phyloP scores from a whole-genome alignment of 495 filamentous ascomycete genomes.

The Aspergillus ostianus region DNA sequence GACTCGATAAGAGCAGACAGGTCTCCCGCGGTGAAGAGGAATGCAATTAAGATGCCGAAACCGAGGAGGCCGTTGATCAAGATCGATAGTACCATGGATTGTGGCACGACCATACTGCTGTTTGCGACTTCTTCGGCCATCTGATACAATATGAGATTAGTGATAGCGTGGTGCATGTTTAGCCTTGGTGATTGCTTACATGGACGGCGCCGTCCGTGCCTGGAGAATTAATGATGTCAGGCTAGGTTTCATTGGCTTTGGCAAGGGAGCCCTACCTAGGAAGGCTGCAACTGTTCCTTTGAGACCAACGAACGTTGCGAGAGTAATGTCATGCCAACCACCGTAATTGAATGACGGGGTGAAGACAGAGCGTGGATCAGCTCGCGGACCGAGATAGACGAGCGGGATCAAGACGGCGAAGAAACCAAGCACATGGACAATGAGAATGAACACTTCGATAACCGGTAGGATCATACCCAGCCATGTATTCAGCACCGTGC shows the following conservation, averaged over 20 bases:
- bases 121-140: conserved; percentile 45
- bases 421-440: conserved; percentile 46
- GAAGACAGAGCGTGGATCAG: conserved; percentile 41
- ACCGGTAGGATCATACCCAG: conserved; percentile 38
- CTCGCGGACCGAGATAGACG: conserved; percentile 34
- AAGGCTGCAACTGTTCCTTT: conserved; percentile 13
- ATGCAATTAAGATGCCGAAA: conserved; percentile 37
- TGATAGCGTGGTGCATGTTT: neutral
- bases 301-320: conserved; percentile 36
- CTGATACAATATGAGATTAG: conserved; percentile 14
- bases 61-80: conserved; percentile 42
- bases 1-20: conserved; percentile 15
- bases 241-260: neutral
- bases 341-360: conserved; percentile 29
- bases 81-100: conserved; percentile 32
- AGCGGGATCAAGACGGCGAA: conserved; percentile 44
- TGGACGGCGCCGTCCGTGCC: conserved; percentile 51
- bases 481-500: conserved; percentile 34
- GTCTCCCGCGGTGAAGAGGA: conserved; percentile 40
- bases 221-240: neutral
- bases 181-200: neutral
- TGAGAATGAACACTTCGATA: conserved; percentile 42
- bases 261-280: neutral
- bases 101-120: conserved; percentile 31
- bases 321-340: conserved; percentile 32